Percentiles rank a stretch among this genome's conserved stretches.
phyloP scores from a whole-genome alignment of 75 land plant species.

The Sequoia sempervirens region DNA sequence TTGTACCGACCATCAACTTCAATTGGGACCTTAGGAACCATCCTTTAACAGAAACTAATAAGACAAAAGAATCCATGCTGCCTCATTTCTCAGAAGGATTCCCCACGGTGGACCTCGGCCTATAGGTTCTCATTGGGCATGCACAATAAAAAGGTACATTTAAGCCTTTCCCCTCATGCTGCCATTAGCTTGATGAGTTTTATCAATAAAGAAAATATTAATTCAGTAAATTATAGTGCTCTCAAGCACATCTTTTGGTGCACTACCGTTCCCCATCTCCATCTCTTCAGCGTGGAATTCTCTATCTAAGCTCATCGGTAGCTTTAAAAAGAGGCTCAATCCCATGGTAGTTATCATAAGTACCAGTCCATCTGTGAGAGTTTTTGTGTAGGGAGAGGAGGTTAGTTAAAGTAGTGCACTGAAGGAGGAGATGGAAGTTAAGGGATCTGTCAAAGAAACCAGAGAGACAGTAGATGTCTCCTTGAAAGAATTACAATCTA shows the following conservation, averaged over 20 bases:
- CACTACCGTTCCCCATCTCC: neutral
- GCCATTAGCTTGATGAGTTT: too few relatives aligned
- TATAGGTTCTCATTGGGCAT: too few relatives aligned
- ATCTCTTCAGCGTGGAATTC: neutral
- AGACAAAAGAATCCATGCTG: too few relatives aligned
- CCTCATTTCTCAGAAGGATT: too few relatives aligned
- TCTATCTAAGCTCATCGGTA: neutral
- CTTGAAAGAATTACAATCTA: constrained; percentile 23
- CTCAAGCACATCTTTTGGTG: neutral
- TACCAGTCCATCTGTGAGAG: neutral
- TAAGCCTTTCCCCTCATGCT: too few relatives aligned
- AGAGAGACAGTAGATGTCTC: constrained; percentile 8
- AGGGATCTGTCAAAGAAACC: constrained; percentile 1
- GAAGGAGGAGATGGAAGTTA: neutral
- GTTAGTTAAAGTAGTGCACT: neutral
- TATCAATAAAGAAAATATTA: too few relatives aligned
- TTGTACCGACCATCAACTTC: too few relatives aligned
- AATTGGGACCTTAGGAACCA: too few relatives aligned
- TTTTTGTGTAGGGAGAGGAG: neutral
- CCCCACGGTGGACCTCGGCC: too few relatives aligned
- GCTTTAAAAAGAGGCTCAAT: neutral
- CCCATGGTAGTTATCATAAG: neutral
- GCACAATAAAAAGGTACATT: too few relatives aligned
- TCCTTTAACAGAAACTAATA: too few relatives aligned
- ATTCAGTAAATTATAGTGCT: neutral